These are phyloP conservation scores for Solanum chiquidenum DNA, from an alignment of 257 asterid genomes.

Conservation along the genomic window DNA sequence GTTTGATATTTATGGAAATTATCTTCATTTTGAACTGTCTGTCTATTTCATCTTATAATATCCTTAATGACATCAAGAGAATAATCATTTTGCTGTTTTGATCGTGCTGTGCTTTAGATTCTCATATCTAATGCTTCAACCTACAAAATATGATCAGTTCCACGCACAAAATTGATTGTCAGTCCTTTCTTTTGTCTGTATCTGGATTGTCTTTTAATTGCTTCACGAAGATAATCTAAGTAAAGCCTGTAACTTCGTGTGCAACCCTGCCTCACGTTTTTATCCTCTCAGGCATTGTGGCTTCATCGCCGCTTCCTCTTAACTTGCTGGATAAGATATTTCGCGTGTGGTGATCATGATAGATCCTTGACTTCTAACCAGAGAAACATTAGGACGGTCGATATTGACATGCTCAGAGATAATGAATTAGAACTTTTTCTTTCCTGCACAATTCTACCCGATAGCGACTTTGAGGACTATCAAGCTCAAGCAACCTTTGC, in stretches of 20 bases:
- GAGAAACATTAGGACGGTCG: background rate
- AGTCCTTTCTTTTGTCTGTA: background rate
- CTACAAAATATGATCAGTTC: background rate
- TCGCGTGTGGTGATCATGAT: constrained; percentile 7
- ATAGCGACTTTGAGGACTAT: constrained; percentile 58
- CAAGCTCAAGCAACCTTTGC: constrained; percentile 67
- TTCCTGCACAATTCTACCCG: constrained; percentile 49
- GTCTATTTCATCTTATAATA: background rate
- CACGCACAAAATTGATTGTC: background rate
- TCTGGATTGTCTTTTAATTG: background rate
- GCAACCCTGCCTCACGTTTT: background rate
- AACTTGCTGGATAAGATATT: constrained; percentile 53
- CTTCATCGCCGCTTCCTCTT: constrained; percentile 94
- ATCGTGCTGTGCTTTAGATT: background rate
- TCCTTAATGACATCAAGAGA: background rate
- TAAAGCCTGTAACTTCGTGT: background rate
- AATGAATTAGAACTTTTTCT: constrained; percentile 39
- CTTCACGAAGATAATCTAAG: background rate
- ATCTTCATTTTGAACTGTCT: background rate
- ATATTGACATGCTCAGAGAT: constrained; percentile 21
- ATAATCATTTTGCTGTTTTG: background rate
- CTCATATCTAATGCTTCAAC: background rate
- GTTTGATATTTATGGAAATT: background rate
- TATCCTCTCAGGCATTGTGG: constrained; percentile 63
- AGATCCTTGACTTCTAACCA: constrained; percentile 4